Base-by-base conservation (phyloP, 345 rosid genomes). In the Dipteronia sinensis region DNA sequence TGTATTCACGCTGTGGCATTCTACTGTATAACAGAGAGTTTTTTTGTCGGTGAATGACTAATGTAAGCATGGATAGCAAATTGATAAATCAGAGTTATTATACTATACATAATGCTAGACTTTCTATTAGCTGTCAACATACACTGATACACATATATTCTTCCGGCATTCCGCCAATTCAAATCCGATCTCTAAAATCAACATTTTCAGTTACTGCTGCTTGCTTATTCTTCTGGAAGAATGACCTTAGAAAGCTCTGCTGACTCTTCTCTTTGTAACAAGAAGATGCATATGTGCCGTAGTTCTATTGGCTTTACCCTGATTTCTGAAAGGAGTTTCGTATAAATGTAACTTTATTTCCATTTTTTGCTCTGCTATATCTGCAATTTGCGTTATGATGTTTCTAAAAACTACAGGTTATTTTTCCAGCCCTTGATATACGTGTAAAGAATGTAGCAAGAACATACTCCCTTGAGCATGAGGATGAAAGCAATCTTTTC, bases 391-490 rank as follows among this genome's bases (percentile, higher is more conserved):
- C 78, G 42, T 70, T 49, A 22, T 55, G 44, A 31, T 27, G n/a
- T 56, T 53, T 82, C 78, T 34, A 44, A 63, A 74, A 71, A 63
- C n/a, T 83, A 80, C 87, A 90, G 94, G 94, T 90, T 65, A 87
- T 90, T 76, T 90, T 90, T 80, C 87, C 87, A 55, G 94, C 94
- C 72, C 86, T 90, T 29, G 94, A 90, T 74, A 83, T 76, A 73
- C 88, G 94, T 23, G 91, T 88, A 25, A 90, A 90, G 85, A 90
- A 90, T 82, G 90, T 90, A 38, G 91, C 89, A 56, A 83, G 76
- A 46, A 82, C 90, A 10, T 90, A 90, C 76, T 88, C 89, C 63
- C 86, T 90, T 55, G 90, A 90, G 59, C 94, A 90, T 63, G 76
- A 88, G 85, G 83, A 90, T 34, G 94, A 90, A 82, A 87, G 89